These are phyloP conservation scores for Trichoderma citrinoviride DNA, from an alignment of 2,329 filamentous ascomycete genomes.

Conservation along the genomic window DNA sequence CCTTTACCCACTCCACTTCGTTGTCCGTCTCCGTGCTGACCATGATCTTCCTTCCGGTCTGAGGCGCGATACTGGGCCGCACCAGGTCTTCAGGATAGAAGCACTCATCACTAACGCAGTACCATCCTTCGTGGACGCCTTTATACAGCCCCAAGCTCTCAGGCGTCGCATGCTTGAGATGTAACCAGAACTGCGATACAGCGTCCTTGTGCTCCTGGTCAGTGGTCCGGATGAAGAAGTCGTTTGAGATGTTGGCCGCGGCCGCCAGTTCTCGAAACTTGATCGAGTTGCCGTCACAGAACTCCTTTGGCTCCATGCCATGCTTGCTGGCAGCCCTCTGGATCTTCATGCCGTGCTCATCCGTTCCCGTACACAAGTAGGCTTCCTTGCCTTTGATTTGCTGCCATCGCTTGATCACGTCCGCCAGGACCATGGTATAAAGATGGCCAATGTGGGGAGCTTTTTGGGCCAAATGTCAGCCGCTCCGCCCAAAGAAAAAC, in stretches of 20 bases:
- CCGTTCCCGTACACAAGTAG: slow-evolving; percentile 83
- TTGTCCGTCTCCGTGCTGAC: slow-evolving; percentile 83
- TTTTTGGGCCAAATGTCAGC: slow-evolving; percentile 35
- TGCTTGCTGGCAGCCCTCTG: slow-evolving; percentile 78
- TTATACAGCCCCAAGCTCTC: slow-evolving; percentile 78
- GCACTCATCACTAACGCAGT: slow-evolving; percentile 93
- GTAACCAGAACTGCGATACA: slow-evolving; percentile 85
- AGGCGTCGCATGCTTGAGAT: slow-evolving; percentile 54
- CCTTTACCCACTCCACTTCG: slow-evolving; percentile 90
- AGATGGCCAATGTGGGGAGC: slow-evolving; percentile 93
- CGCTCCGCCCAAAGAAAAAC: not conserved
- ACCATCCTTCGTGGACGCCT: slow-evolving; percentile 89
- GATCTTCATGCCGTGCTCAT: slow-evolving; percentile 97
- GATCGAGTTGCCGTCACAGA: slow-evolving; percentile 81
- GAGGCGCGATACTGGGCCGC: slow-evolving; percentile 69
- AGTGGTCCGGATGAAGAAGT: slow-evolving; percentile 91
- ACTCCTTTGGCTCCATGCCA: slow-evolving; percentile 70
- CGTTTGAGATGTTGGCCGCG: slow-evolving; percentile 67
- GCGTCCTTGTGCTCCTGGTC: slow-evolving; percentile 77
- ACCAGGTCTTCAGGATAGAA: slow-evolving; percentile 83
- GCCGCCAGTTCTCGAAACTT: slow-evolving; percentile 75
- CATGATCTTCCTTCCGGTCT: slow-evolving; percentile 80
- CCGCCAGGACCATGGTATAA: slow-evolving; percentile 86
- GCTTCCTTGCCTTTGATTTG: slow-evolving; percentile 68
- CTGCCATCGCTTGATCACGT: slow-evolving; percentile 92